Base-by-base conservation (phyloP, 2,329 filamentous ascomycete species). In the Westerdykella aurantiaca region DNA sequence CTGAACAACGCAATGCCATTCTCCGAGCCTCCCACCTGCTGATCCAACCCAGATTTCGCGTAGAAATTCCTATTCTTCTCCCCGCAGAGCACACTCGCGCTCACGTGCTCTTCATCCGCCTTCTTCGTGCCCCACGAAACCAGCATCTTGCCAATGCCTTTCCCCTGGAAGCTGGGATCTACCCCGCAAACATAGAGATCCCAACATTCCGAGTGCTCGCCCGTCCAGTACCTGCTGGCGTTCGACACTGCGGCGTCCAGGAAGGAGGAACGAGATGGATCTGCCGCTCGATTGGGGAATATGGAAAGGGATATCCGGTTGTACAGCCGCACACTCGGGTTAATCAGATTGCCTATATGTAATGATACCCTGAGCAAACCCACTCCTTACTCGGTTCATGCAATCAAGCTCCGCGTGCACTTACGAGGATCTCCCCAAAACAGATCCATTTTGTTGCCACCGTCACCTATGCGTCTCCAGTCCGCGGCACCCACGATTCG, bases 61-160 rank as follows among this genome's bases (percentile, higher is more conserved):
- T 62, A 60, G 34, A 63, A 61, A 1, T 52, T 55, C 4, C 58
- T 46, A 25, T 61, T 63, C 48, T 58, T 60, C 41, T 60, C 56
- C 1, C 58, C 60, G n/a, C 56, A 60, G 1, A 63, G 35, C 4
- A 61, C 60, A 34, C 60, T 61, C 2, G 56, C 53, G 16, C 33
- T 50, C 2, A 48, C 44, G 10, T 23, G 12, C 34, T 68, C 54
- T 31, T 52, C 49, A 29, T 63, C 52, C 1, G 49, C 67, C n/a
- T 67, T 55, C 6, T 59, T 44, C 1, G 61, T 61, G 6, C 70
- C 68, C 63, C 67, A 72, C 17, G 60, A 50, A 23, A 70, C 57
- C 22, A 72, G 52, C 31, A 67, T 52, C 29, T 56, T 58, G 1
- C 68, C 69, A 1, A 64, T 56, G 3, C 69, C 69, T 29, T 63